Evolutionary conservation across 2,329 filamentous ascomycete species (phyloP), one percentile per base, ranked within the genome.

Genomic region (Eurotiales sp.): DNA sequence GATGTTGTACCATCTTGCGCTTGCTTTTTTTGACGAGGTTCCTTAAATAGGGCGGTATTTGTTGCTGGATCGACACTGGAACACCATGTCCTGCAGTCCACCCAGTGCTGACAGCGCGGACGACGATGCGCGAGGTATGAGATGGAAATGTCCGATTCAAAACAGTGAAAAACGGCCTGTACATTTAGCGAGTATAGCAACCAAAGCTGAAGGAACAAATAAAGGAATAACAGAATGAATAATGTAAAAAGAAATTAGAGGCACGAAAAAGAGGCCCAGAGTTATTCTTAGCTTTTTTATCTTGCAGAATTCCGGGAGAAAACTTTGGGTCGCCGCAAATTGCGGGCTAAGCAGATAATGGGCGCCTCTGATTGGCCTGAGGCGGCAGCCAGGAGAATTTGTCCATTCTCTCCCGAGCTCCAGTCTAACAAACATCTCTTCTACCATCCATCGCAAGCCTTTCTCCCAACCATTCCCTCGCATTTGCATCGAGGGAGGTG

Each of bases 331-430:
- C 19, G 37, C 8, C 21, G 21, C 45, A 46, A 40, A 27, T 40
- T 47, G 45, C 30, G 36, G 50, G 30, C 47, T 50, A 50, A 50
- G 51, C 30, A 21, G 21, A 25, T 40, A 46, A 53, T 27, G 37
- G 25, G n/a, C 29, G 21, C 30, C 27, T 29, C 14, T 50, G 46
- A 53, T 53, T 52, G 53, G 53, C 32, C 21, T 11, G 22, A 27
- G 30, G 39, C 45, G 37, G 51, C 51, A 39, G 50, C 51, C 59
- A 60, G 58, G 61, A 63, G 61, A 64, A 62, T 62, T 64, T 61
- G 53, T 55, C 40, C 39, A 50, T 55, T 49, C 39, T 41, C 46
- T 53, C 37, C 41, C 46, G 48, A 47, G 51, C 48, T 48, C 51
- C 40, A 42, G 37, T 37, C 52, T 47, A 32, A 29, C 19, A 49